Evolutionary conservation across 805 yeast species (phyloP), one percentile per base, ranked within the genome.

Genomic region (Torulaspora indica): DNA sequence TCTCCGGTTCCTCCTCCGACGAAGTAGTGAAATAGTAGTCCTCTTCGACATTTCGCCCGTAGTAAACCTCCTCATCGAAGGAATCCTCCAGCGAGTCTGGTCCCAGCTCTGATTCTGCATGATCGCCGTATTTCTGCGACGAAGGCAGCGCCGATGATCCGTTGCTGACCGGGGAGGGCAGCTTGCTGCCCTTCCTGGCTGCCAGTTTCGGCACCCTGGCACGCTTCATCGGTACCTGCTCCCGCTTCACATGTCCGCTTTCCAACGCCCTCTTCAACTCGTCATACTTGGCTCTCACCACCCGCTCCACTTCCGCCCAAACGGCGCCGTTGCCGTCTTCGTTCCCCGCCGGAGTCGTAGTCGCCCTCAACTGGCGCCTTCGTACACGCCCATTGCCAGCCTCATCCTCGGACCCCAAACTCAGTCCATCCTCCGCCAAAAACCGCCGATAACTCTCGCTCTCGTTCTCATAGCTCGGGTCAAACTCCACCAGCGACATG

Each of bases 401-500:
- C 25, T 28, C 24, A 17, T 27, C 38, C 22, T 8, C 33, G 22
- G 23, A 13, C 13, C 44, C 47, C 13, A 57, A 43, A 2, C 42
- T 24, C 18, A 57, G 27, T 8, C 44, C 35, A 52, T 52, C 33
- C 55, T 58, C 35, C 56, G 59, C 22, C 40, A 63, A 42, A 64
- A 74, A 42, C 52, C 60, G 45, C 51, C 56, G 43, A 56, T 67
- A 49, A 57, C 72, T 67, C 13, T 67, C 69, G 8, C 66, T 55
- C 1, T 70, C 68, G 39, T 66, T 60, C 14, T 43, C 44, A 37
- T 48, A 50, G 12, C 60, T 54, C 0, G 89, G 89, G 50, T 81
- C 75, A 75, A 81, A 84, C 14, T 76, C 77, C 0, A 73, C 76
- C 34, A 82, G 58, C 0, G 86, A 78, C 15, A 79, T 77, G 57